phyloP scores from a whole-genome alignment of 352 stramenopile species.

The Phytopythium ostracodes region DNA sequence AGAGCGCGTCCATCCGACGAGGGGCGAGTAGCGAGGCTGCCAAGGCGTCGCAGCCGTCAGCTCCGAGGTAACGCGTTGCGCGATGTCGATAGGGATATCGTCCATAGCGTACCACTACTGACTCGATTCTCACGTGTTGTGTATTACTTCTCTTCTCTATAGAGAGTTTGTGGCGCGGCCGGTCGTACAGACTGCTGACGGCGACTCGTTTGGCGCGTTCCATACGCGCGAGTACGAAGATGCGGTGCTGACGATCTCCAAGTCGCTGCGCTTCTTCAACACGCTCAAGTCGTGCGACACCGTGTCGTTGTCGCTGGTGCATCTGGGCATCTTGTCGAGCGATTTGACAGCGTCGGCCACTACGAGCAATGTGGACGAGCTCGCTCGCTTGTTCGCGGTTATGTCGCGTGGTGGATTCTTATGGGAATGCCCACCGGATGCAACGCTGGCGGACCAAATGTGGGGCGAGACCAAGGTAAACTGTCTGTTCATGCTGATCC shows the following conservation, averaged over 20 bases:
- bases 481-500: too few species aligned
- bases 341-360: background rate
- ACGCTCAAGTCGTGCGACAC: constrained; percentile 69
- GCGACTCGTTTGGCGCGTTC: constrained; percentile 50
- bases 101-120: too few species aligned
- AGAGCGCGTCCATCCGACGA: constrained; percentile 6
- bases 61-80: constrained; percentile 17
- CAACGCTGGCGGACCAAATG: constrained; percentile 22
- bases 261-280: constrained; percentile 51
- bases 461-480: constrained; percentile 51
- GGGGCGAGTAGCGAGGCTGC: background rate
- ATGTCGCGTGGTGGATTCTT: constrained; percentile 62
- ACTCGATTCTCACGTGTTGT: constrained; percentile 1
- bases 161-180: constrained; percentile 62
- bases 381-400: constrained; percentile 42
- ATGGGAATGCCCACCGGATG: constrained; percentile 25
- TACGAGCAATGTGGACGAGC: constrained; percentile 8
- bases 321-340: constrained; percentile 21
- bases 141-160: background rate
- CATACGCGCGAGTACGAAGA: constrained; percentile 43
- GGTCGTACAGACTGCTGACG: constrained; percentile 37
- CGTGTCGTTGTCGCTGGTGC: constrained; percentile 35
- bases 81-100: background rate
- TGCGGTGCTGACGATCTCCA: constrained; percentile 27
- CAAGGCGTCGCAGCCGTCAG: constrained; percentile 10